Evolutionary conservation across 2,329 filamentous ascomycete genomes (phyloP), one percentile per base, ranked within the genome.

Genomic region (Rugonectria rugulosa): DNA sequence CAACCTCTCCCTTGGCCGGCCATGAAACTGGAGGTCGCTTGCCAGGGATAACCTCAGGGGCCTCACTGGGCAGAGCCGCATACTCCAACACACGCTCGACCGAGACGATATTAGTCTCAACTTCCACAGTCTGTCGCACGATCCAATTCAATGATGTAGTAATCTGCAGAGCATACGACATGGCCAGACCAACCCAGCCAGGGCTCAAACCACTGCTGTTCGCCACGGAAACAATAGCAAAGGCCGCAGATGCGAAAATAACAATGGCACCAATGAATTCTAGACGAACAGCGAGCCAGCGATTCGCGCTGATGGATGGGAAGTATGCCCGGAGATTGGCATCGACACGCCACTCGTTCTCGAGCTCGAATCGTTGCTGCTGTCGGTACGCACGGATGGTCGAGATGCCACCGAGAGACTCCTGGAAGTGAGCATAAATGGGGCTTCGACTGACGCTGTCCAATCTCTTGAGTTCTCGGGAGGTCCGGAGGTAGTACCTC

Each of bases 71-170:
- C 60, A 99, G 83, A 45, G 85, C 84, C 54, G 94, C 91, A 76
- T 99, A 99, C 75, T 99, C 96, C 44, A 99, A 87, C 42, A 99
- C 93, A 70, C 95, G 90, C 81, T 99, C 95, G 31, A 99, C 95
- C 9, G 94, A 97, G 40, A 99, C 94, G 69, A 99, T 99, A 75
- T 99, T 99, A n/a, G 94, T 98, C 81, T 99, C 96, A n/a, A 99
- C 95, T 75, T 99, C 96, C 27, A 99, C 95, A 0, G 93, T 97
- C 77, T 99, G 95, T 56, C 96, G 88, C 46, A 99, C 95, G 69
- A 99, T 97, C 95, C 95, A 99, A 79, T 98, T 99, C 68, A 99
- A 84, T 29, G 93, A 97, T 64, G 94, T 91, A 2, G 95, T 99
- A 70, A 99, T 98, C 77, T 97, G 92, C 61, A 99, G 83, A 32